Evolutionary conservation across 805 yeast genomes (phyloP).

Genomic region (Metschnikowia peoriensis): DNA sequence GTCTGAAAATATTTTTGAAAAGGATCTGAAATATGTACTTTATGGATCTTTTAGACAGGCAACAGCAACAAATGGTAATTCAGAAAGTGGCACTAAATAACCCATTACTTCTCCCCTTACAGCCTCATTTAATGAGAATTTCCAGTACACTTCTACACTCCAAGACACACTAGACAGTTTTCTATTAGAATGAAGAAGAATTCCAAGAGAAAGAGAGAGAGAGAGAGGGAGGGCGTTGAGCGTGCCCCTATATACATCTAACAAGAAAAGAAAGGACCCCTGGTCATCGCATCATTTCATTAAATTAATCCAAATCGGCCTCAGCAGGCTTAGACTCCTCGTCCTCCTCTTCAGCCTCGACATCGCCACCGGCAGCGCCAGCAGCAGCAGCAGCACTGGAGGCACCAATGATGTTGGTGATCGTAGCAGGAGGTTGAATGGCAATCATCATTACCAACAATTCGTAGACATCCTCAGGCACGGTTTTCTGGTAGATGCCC

Average conservation of each 20-base stretch:
- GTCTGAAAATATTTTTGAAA: too few species aligned
- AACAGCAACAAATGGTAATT: too few species aligned
- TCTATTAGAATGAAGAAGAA: not conserved
- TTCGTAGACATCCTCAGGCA: slow-evolving; percentile 81
- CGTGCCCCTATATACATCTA: slow-evolving; percentile 8
- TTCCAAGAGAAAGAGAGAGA: not conserved
- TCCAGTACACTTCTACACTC: too few species aligned
- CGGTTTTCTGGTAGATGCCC: slow-evolving; percentile 83
- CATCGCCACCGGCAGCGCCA: slow-evolving; percentile 23
- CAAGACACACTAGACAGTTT: not conserved
- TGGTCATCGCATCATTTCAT: slow-evolving; percentile 5
- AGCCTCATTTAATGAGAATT: too few species aligned
- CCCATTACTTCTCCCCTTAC: too few species aligned
- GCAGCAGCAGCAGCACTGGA: slow-evolving; percentile 26
- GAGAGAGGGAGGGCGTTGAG: not conserved
- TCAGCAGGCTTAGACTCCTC: slow-evolving; percentile 21
- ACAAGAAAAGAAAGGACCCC: not conserved
- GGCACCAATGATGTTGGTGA: slow-evolving; percentile 57
- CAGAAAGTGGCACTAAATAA: too few species aligned
- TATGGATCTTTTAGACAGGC: too few species aligned
- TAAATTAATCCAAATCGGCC: slow-evolving; percentile 17
- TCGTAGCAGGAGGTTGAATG: slow-evolving; percentile 80
- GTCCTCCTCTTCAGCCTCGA: slow-evolving; percentile 22
- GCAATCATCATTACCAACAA: slow-evolving; percentile 86
- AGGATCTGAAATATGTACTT: too few species aligned